Evolutionary conservation across 805 yeast species (phyloP).

Genomic region (Metschnikowia continentalis): DNA sequence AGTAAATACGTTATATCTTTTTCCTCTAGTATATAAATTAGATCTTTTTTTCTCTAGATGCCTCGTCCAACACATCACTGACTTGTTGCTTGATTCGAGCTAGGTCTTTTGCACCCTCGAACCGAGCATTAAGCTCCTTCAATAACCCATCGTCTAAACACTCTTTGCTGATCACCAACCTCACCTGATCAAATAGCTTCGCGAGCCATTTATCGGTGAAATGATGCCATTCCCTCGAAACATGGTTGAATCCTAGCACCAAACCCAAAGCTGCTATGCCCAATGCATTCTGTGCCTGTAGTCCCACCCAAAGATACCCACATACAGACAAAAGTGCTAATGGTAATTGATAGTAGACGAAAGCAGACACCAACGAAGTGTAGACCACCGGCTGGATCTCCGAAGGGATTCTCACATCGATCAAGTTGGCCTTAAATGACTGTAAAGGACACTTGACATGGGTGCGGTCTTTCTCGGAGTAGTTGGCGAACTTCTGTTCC

Average conservation of each 20-base stretch:
- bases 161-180: constrained; percentile 26
- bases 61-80: constrained; percentile 10
- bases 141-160: constrained; percentile 37
- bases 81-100: constrained; percentile 15
- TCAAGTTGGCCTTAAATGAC: constrained; percentile 27
- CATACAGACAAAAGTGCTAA: constrained; percentile 27
- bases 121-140: constrained; percentile 28
- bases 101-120: constrained; percentile 20
- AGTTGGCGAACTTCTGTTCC: constrained; percentile 22
- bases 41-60: background rate
- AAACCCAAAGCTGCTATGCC: constrained; percentile 37
- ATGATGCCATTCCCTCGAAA: constrained; percentile 33
- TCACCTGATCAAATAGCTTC: constrained; percentile 31
- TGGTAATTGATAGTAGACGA: constrained; percentile 37
- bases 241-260: constrained; percentile 40
- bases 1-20: background rate
- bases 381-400: constrained; percentile 40
- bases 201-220: constrained; percentile 28
- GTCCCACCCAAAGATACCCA: constrained; percentile 32
- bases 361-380: constrained; percentile 24
- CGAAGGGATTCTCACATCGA: constrained; percentile 22
- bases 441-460: constrained; percentile 27
- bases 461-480: constrained; percentile 8
- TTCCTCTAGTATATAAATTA: background rate
- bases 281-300: constrained; percentile 27